A percentile compares a stretch with the other conserved stretches of the same genome.
Conservation (phyloP, 1,284 basidiomycete species). For the Boletus calvinii region DNA sequence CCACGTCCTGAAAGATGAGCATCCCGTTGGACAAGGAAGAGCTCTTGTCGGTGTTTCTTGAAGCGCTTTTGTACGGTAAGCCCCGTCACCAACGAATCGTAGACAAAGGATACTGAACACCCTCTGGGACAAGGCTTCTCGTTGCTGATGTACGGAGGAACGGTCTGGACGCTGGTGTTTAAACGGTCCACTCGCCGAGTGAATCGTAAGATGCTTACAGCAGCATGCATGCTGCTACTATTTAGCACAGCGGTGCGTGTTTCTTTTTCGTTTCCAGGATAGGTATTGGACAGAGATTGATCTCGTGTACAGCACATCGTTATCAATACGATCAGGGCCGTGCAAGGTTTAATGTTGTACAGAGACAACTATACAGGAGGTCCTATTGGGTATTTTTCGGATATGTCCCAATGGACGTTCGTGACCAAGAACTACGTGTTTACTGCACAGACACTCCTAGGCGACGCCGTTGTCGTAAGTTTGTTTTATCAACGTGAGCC, state of each 20-base stretch:
- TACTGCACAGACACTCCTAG: conserved; percentile 32
- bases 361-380: conserved; percentile 6
- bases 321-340: conserved; percentile 17
- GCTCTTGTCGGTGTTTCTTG: neutral
- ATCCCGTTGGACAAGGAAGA: conserved; percentile 7
- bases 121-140: conserved; percentile 9
- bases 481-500: neutral
- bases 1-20: no score
- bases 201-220: conserved; percentile 1
- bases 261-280: neutral
- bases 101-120: neutral
- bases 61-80: conserved; percentile 5
- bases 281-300: neutral
- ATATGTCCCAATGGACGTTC: conserved; percentile 8
- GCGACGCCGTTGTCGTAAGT: conserved; percentile 35
- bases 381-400: neutral
- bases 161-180: neutral
- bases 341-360: conserved; percentile 10
- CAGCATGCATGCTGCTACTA: conserved; percentile 1
- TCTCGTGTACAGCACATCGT: conserved; percentile 19
- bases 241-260: conserved; percentile 9
- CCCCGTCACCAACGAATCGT: neutral
- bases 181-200: neutral
- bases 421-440: conserved; percentile 3
- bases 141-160: conserved; percentile 10